phyloP scores from a whole-genome alignment of 2,329 filamentous ascomycete genomes.

The Trichophyton schoenleinii region DNA sequence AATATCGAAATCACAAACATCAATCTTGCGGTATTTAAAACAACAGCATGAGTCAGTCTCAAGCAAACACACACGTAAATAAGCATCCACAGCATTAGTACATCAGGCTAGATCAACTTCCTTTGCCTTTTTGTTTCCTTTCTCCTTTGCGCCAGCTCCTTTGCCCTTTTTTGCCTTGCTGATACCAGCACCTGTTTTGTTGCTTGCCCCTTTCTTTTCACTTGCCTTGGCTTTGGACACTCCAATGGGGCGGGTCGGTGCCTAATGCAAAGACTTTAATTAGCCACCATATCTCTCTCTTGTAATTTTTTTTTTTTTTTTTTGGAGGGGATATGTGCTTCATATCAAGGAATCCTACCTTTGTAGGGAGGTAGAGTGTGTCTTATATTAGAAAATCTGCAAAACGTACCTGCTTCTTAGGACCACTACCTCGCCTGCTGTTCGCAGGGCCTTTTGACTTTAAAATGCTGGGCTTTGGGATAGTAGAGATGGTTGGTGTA shows the following conservation, averaged over 20 bases:
- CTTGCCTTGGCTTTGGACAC: not conserved
- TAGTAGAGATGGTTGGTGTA: not conserved
- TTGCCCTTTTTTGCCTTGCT: conserved; percentile 1
- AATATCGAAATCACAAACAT: not conserved
- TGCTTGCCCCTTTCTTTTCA: not conserved
- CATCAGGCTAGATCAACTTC: not conserved
- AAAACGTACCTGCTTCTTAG: conserved; percentile 4
- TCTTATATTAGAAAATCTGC: not conserved
- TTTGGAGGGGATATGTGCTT: not conserved
- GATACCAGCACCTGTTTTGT: not conserved
- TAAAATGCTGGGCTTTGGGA: not conserved
- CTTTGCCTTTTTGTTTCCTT: not conserved
- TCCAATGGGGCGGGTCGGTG: not conserved
- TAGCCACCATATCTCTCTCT: not conserved
- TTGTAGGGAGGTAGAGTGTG: not conserved
- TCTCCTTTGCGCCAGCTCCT: conserved; percentile 1
- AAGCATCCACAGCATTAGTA: not conserved
- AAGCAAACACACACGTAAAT: not conserved
- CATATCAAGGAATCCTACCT: not conserved
- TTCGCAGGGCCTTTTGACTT: not conserved
- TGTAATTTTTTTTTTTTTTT: too few relatives aligned
- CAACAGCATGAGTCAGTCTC: not conserved
- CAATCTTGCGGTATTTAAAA: not conserved
- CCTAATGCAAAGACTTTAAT: not conserved
- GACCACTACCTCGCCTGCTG: not conserved